Percentiles rank a stretch among this genome's conserved stretches.
These are phyloP conservation scores for Phellopilus nigrolimitatus DNA, from an alignment of 1,284 basidiomycete genomes.

Conservation along the genomic window DNA sequence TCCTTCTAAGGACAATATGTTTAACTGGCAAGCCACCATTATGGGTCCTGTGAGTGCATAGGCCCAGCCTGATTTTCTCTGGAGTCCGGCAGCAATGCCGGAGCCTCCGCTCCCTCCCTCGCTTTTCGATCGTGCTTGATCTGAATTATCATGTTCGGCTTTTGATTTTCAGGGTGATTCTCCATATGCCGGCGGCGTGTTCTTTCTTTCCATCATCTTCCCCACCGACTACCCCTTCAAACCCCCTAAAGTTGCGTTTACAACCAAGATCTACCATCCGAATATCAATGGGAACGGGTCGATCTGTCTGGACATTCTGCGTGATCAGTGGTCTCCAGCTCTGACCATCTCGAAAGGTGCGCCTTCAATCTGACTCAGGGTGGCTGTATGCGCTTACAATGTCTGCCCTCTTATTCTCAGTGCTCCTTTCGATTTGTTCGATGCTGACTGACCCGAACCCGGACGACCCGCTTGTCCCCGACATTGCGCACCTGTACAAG, in stretches of 20 bases:
- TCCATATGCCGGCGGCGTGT: slow-evolving; percentile 94
- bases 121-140: neutral
- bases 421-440: slow-evolving; percentile 91
- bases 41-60: slow-evolving; percentile 83
- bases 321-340: slow-evolving; percentile 98
- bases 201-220: slow-evolving; percentile 93
- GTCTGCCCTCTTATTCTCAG: slow-evolving; percentile 35
- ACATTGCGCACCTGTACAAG: slow-evolving; percentile 91
- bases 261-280: slow-evolving; percentile 95
- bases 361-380: slow-evolving; percentile 25
- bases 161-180: slow-evolving; percentile 84
- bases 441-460: slow-evolving; percentile 98
- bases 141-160: neutral
- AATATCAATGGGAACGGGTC: slow-evolving; percentile 98
- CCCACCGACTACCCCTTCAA: slow-evolving; percentile 98
- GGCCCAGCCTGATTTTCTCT: slow-evolving; percentile 3
- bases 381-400: slow-evolving; percentile 7
- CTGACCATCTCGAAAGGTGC: slow-evolving; percentile 97
- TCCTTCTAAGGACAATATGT: slow-evolving; percentile 93
- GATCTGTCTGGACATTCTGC: slow-evolving; percentile 96
- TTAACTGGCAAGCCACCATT: slow-evolving; percentile 97
- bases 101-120: neutral
- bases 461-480: slow-evolving; percentile 84
- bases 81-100: neutral
- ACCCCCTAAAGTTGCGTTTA: slow-evolving; percentile 99